Evolutionary conservation across 805 yeast species (phyloP).

Genomic region (Kluyveromyces lactis): DNA sequence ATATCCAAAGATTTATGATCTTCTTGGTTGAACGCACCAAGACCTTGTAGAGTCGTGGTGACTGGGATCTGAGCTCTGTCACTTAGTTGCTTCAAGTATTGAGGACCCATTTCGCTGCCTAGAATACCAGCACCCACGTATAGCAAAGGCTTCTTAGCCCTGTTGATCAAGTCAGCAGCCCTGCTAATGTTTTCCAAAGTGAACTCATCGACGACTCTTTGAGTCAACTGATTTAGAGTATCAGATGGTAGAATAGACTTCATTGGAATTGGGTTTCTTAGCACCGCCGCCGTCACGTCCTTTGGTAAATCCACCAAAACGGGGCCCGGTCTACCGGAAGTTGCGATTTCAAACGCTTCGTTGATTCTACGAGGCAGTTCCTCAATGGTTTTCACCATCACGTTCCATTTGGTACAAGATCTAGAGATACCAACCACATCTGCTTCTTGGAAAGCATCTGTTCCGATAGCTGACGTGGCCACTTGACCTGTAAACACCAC

Average conservation of each 20-base stretch:
- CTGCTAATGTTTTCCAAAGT: slow-evolving; percentile 65
- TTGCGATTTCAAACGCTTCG: slow-evolving; percentile 97
- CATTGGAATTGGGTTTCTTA: slow-evolving; percentile 79
- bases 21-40: slow-evolving; percentile 90
- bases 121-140: slow-evolving; percentile 91
- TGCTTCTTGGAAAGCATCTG: slow-evolving; percentile 99
- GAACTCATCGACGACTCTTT: slow-evolving; percentile 62
- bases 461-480: slow-evolving; percentile 90
- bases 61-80: slow-evolving; percentile 92
- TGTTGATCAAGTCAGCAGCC: slow-evolving; percentile 70
- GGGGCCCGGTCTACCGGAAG: slow-evolving; percentile 96
- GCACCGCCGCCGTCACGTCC: slow-evolving; percentile 91
- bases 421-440: slow-evolving; percentile 95
- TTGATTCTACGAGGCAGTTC: slow-evolving; percentile 93
- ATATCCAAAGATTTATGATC: slow-evolving; percentile 88
- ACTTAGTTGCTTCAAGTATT: slow-evolving; percentile 68
- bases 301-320: slow-evolving; percentile 96
- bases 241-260: slow-evolving; percentile 64
- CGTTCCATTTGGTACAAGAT: slow-evolving; percentile 98
- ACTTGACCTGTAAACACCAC: slow-evolving; percentile 98
- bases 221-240: slow-evolving; percentile 63
- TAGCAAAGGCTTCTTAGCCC: slow-evolving; percentile 79
- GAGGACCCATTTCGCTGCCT: slow-evolving; percentile 73
- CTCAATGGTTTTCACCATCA: slow-evolving; percentile 91
- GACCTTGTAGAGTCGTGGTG: slow-evolving; percentile 88